These are phyloP conservation scores for Pulveroboletus sp. DNA, from an alignment of 768 basidiomycete species.

Conservation along the genomic window DNA sequence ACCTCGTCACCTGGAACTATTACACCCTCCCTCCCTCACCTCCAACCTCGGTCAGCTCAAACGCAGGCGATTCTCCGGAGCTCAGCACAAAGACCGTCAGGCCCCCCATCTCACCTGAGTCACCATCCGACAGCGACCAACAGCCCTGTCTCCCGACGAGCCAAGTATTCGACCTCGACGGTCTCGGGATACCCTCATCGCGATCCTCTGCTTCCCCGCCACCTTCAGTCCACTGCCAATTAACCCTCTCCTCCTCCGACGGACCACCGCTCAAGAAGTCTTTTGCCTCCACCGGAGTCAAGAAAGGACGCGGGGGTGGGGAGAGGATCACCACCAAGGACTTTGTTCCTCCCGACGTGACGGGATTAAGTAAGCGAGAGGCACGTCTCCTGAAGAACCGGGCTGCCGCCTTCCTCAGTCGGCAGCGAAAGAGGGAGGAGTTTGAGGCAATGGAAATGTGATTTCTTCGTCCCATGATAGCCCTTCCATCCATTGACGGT, in stretches of 20 bases:
- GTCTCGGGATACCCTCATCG: conserved; percentile 29
- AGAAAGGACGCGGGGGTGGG: conserved; percentile 45
- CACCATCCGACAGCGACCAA: conserved; percentile 40
- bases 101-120: conserved; percentile 45
- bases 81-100: conserved; percentile 47
- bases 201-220: conserved; percentile 31
- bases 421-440: conserved; percentile 89
- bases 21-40: conserved; percentile 49
- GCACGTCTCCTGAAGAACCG: conserved; percentile 90
- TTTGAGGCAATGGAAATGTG: conserved; percentile 89
- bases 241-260: conserved; percentile 33
- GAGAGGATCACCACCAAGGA: conserved; percentile 64
- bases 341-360: conserved; percentile 84
- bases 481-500: conserved; percentile 14
- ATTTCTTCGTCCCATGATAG: conserved; percentile 33
- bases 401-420: conserved; percentile 85
- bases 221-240: conserved; percentile 28
- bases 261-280: conserved; percentile 32
- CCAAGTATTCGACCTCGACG: conserved; percentile 61
- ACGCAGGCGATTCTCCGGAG: conserved; percentile 41
- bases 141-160: conserved; percentile 61
- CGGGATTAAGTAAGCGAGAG: conserved; percentile 84
- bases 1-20: conserved; percentile 44
- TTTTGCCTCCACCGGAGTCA: conserved; percentile 44
- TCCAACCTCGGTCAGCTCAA: conserved; percentile 42